Conservation (phyloP, 1,284 basidiomycete genomes). For the Tilletia indica region DNA sequence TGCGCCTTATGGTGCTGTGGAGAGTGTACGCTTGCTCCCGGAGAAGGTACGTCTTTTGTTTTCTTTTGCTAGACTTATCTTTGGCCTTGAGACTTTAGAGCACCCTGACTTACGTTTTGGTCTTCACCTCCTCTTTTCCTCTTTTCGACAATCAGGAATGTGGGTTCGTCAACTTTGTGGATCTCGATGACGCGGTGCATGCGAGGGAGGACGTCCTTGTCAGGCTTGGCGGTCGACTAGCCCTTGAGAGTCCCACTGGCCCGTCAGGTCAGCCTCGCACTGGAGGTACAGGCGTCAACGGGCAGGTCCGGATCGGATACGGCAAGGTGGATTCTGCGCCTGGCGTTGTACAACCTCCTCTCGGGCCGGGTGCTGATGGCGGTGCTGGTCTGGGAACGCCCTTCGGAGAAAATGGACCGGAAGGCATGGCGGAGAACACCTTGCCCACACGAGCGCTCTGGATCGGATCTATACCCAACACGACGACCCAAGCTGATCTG, state of each 20-base stretch:
- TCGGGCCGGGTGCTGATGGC: not conserved
- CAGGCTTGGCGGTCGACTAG: slow-evolving; percentile 83
- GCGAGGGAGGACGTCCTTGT: slow-evolving; percentile 96
- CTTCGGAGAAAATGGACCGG: not conserved
- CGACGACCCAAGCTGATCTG: slow-evolving; percentile 59
- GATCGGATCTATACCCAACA: slow-evolving; percentile 43
- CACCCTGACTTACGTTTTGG: not conserved
- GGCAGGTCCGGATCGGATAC: slow-evolving; percentile 89
- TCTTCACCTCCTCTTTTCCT: not conserved
- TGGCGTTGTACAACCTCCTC: slow-evolving; percentile 5
- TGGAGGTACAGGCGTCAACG: slow-evolving; percentile 66
- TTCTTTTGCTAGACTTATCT: not conserved
- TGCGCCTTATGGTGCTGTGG: slow-evolving; percentile 91
- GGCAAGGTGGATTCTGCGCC: slow-evolving; percentile 88
- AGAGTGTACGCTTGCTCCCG: slow-evolving; percentile 85
- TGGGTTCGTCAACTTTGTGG: slow-evolving; percentile 97
- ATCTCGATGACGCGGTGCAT: slow-evolving; percentile 85
- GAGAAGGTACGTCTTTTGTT: slow-evolving; percentile 72
- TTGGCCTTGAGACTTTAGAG: not conserved
- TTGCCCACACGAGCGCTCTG: slow-evolving; percentile 44
- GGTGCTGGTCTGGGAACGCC: not conserved
- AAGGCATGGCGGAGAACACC: slow-evolving; percentile 21
- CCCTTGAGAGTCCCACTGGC: slow-evolving; percentile 57
- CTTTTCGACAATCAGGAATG: slow-evolving; percentile 68
- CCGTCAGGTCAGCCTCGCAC: slow-evolving; percentile 19